Conservation (phyloP, 2,329 filamentous ascomycete genomes). For the Microascus cirrosus region DNA sequence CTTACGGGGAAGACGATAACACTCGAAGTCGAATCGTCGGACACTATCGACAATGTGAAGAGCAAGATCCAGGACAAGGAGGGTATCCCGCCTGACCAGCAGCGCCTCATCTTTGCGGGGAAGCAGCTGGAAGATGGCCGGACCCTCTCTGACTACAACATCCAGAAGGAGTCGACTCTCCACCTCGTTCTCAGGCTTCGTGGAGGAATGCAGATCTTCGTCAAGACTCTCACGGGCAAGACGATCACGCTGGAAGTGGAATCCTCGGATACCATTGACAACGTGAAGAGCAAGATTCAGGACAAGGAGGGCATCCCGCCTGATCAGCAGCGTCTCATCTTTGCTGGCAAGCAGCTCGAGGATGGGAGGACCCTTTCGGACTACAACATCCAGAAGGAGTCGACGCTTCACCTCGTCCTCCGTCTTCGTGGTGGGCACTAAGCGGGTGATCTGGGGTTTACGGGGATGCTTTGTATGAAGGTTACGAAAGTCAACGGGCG, state of each 20-base stretch:
- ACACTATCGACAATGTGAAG: constrained; percentile 94
- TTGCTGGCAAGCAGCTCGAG: constrained; percentile 87
- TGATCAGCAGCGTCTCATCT: constrained; percentile 89
- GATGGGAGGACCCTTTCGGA: constrained; percentile 84
- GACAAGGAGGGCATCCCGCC: constrained; percentile 91
- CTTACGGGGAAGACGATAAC: constrained; percentile 92
- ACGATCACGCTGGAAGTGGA: constrained; percentile 90
- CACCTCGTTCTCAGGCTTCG: constrained; percentile 72
- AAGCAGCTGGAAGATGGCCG: constrained; percentile 92
- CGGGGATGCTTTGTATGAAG: background rate
- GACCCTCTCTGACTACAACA: constrained; percentile 91
- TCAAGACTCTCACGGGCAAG: constrained; percentile 83
- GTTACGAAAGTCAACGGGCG: background rate
- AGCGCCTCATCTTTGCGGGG: constrained; percentile 90
- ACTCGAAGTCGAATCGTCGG: constrained; percentile 76
- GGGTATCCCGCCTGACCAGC: constrained; percentile 90
- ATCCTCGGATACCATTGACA: constrained; percentile 90
- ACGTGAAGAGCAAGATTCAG: constrained; percentile 89
- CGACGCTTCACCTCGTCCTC: constrained; percentile 69
- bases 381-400: constrained; percentile 96
- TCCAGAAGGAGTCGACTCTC: constrained; percentile 81
- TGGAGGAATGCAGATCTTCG: constrained; percentile 81
- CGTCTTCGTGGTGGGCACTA: constrained; percentile 59
- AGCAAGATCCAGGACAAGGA: constrained; percentile 89
- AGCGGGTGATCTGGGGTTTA: background rate